phyloP scores from a whole-genome alignment of 352 stramenopile species.

The Pseudoperonospora humuli region DNA sequence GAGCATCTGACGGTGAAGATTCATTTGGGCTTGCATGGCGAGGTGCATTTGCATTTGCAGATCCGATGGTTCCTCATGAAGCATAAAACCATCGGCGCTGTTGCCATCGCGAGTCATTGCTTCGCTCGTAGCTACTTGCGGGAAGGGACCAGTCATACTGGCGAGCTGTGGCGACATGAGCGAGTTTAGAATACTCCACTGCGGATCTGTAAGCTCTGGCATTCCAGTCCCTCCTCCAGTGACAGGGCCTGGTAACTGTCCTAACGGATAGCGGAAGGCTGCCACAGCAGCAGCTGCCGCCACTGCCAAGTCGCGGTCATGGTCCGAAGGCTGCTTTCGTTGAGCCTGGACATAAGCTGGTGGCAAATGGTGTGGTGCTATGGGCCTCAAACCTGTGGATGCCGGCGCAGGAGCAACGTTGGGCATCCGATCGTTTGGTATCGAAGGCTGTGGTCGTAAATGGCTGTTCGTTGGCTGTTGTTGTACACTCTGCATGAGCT shows the following conservation, averaged over 20 bases:
- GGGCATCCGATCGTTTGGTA: constrained; percentile 10
- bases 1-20: constrained; percentile 82
- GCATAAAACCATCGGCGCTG: constrained; percentile 37
- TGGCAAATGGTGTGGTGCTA: constrained; percentile 23
- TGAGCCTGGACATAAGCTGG: constrained; percentile 20
- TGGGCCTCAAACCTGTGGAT: constrained; percentile 9
- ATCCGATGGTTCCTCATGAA: constrained; percentile 52
- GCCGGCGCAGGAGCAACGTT: constrained; percentile 3
- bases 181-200: constrained; percentile 75
- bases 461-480: constrained; percentile 12
- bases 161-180: constrained; percentile 65
- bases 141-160: constrained; percentile 22
- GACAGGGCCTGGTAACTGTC: constrained; percentile 12
- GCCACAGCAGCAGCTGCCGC: constrained; percentile 29
- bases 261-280: constrained; percentile 32
- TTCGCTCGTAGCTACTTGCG: constrained; percentile 27
- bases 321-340: constrained; percentile 17
- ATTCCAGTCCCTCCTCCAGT: constrained; percentile 17
- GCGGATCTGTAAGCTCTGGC: constrained; percentile 49
- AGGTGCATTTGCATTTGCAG: constrained; percentile 81
- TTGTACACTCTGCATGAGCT: constrained; percentile 27
- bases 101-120: constrained; percentile 15
- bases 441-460: constrained; percentile 7
- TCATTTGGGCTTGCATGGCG: constrained; percentile 86
- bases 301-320: constrained; percentile 20